Percentiles rank a stretch among this genome's conserved stretches.
Conservation (phyloP, 2,329 filamentous ascomycete genomes). For the Hortaea werneckii region DNA sequence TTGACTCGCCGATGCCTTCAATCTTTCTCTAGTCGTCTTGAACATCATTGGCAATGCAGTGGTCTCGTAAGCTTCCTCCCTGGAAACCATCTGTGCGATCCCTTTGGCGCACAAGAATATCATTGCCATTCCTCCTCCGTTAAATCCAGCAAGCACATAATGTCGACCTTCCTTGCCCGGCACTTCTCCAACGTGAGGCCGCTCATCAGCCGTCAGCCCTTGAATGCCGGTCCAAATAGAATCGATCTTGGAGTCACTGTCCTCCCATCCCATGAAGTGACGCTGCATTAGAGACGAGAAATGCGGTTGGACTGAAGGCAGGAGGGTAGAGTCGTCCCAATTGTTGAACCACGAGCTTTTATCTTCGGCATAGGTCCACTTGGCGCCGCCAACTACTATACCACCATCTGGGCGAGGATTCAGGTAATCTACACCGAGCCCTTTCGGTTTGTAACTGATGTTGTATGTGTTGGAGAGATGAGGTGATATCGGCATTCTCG, state of each 20-base stretch:
- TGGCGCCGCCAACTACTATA: slow-evolving; percentile 37
- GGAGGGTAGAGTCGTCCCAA: slow-evolving; percentile 36
- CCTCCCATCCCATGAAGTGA: slow-evolving; percentile 41
- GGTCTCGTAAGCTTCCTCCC: slow-evolving; percentile 1
- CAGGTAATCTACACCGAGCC: slow-evolving; percentile 27
- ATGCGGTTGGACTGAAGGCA: slow-evolving; percentile 34
- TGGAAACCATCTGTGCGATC: slow-evolving; percentile 32
- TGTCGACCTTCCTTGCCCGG: slow-evolving; percentile 8
- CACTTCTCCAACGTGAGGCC: slow-evolving; percentile 16
- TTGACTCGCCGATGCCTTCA: not conserved
- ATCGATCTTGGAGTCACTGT: slow-evolving; percentile 28
- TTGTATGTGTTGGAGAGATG: slow-evolving; percentile 22
- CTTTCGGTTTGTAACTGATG: slow-evolving; percentile 11
- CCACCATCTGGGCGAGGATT: slow-evolving; percentile 37
- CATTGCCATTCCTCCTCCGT: slow-evolving; percentile 39
- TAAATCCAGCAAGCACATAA: slow-evolving; percentile 16
- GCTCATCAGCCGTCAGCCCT: slow-evolving; percentile 15
- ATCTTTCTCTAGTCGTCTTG: not conserved
- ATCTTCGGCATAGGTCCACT: slow-evolving; percentile 25
- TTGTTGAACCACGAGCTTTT: slow-evolving; percentile 36
- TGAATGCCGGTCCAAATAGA: slow-evolving; percentile 36
- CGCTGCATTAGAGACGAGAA: slow-evolving; percentile 42
- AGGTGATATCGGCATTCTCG: slow-evolving; percentile 4
- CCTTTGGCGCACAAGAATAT: slow-evolving; percentile 34
- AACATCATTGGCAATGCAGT: slow-evolving; percentile 4